phyloP scores from a whole-genome alignment of 2,329 filamentous ascomycete species.

The Eurotiales sp. region DNA sequence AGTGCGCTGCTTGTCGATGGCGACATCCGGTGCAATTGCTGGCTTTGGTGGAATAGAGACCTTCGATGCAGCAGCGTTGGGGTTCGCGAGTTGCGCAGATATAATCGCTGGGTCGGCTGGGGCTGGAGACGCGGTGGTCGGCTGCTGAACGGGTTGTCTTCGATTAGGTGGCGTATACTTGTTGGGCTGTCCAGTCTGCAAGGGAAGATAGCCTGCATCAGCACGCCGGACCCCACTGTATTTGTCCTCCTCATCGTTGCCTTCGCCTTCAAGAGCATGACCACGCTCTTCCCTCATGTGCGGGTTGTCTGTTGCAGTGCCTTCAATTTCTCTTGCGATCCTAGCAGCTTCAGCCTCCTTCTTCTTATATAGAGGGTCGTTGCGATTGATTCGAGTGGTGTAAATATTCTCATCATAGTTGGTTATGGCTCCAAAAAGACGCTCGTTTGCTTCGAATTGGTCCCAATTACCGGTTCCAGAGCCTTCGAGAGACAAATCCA shows the following conservation, averaged over 20 bases:
- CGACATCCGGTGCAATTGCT: constrained; percentile 9
- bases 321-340: constrained; percentile 86
- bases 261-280: constrained; percentile 60
- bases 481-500: constrained; percentile 70
- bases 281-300: constrained; percentile 90
- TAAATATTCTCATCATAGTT: constrained; percentile 95
- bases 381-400: constrained; percentile 84
- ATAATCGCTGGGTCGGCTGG: constrained; percentile 88
- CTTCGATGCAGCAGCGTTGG: constrained; percentile 19
- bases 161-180: constrained; percentile 91
- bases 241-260: constrained; percentile 86
- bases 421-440: constrained; percentile 79
- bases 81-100: constrained; percentile 63
- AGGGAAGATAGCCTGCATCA: constrained; percentile 57
- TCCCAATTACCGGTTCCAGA: constrained; percentile 66
- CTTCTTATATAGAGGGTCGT: constrained; percentile 74
- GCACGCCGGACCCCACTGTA: constrained; percentile 90
- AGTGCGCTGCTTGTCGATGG: constrained; percentile 31
- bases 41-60: constrained; percentile 26
- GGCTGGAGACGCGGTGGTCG: constrained; percentile 66
- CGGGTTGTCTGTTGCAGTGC: constrained; percentile 65
- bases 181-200: constrained; percentile 57
- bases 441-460: constrained; percentile 87
- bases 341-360: constrained; percentile 73
- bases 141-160: constrained; percentile 65